phyloP scores from a whole-genome alignment of 2,329 filamentous ascomycete genomes.

The Pestalotiopsis sp. region DNA sequence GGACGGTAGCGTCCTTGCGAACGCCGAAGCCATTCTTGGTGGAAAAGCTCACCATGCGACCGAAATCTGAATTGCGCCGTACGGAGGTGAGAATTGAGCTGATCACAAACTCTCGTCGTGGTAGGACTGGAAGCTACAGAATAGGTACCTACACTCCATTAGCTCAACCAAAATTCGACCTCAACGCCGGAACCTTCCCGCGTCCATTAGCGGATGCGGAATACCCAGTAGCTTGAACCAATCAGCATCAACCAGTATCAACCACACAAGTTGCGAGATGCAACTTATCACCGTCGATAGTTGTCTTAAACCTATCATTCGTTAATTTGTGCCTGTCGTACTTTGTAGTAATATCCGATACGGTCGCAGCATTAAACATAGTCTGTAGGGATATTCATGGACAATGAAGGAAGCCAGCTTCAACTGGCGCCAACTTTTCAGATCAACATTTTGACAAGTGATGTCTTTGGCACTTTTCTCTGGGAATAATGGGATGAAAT shows the following conservation, averaged over 20 bases:
- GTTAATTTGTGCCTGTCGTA: no score
- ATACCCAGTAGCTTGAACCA: neutral
- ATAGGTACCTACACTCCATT: neutral
- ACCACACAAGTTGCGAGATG: neutral
- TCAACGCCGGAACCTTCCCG: constrained; percentile 3
- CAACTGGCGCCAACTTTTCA: no score
- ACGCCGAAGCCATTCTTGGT: constrained; percentile 15
- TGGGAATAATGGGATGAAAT: no score
- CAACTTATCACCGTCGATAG: no score
- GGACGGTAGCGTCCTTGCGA: constrained; percentile 31
- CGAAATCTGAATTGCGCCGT: neutral
- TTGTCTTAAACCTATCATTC: no score
- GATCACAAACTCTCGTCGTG: no score
- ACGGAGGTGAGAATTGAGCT: neutral
- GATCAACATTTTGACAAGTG: no score
- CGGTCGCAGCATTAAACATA: no score
- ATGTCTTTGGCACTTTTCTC: no score
- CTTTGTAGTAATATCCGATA: no score
- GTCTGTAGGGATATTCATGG: no score
- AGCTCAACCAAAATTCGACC: neutral
- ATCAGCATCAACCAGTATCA: neutral
- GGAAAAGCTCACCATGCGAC: neutral
- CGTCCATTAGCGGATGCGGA: neutral
- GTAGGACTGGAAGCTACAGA: neutral
- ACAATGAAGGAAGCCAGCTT: no score